These are phyloP conservation scores for Clathrus columnatus DNA, from an alignment of 768 basidiomycete genomes.

Conservation along the genomic window DNA sequence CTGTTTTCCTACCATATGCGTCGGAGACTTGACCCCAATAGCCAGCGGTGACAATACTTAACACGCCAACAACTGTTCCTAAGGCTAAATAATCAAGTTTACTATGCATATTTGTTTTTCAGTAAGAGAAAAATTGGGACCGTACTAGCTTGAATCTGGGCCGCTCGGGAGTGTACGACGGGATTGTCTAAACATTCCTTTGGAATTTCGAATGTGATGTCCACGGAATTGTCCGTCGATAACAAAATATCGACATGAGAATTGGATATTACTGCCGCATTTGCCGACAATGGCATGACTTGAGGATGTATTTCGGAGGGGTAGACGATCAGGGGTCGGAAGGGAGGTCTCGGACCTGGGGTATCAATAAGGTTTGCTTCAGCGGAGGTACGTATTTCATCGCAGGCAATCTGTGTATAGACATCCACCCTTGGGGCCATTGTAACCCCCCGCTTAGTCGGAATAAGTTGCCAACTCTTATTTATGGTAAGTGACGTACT, in stretches of 20 bases:
- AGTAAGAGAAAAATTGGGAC: background rate
- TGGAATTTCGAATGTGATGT: too few relatives aligned
- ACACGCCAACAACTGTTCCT: constrained; percentile 38
- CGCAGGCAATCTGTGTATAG: constrained; percentile 69
- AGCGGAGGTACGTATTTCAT: constrained; percentile 32
- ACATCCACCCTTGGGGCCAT: constrained; percentile 73
- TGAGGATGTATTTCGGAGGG: background rate
- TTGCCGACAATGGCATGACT: background rate
- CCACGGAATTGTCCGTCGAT: constrained; percentile 30
- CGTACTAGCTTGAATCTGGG: constrained; percentile 54
- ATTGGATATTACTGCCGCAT: constrained; percentile 2
- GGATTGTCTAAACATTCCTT: constrained; percentile 36
- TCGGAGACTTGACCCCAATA: constrained; percentile 84
- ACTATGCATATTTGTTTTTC: background rate
- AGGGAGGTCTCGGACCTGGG: background rate
- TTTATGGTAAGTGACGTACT: too few relatives aligned
- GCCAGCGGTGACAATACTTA: constrained; percentile 76
- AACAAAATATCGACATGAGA: too few relatives aligned
- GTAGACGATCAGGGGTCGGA: background rate
- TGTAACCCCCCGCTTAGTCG: constrained; percentile 63
- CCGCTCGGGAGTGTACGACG: constrained; percentile 59
- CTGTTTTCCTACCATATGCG: constrained; percentile 61
- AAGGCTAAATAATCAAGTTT: constrained; percentile 18
- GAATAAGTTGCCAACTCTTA: too few relatives aligned
- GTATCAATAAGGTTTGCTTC: constrained; percentile 28